Conservation (phyloP, 768 basidiomycete genomes). For the Gyrodon lividus region DNA sequence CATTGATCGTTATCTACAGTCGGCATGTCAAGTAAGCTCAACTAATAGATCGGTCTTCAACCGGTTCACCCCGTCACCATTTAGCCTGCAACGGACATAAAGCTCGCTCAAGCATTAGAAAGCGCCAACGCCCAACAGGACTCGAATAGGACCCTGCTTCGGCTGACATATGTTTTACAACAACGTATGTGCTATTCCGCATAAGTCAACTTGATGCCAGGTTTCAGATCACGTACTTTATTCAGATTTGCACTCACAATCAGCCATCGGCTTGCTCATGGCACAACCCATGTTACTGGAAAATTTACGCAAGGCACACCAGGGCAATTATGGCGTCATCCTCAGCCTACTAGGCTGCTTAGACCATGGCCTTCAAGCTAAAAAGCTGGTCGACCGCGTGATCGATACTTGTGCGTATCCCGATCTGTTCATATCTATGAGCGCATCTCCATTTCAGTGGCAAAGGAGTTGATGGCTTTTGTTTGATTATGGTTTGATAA, state of each 20-base stretch:
- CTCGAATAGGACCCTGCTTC: conserved; percentile 66
- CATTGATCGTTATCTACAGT: conserved; percentile 14
- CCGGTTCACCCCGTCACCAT: conserved; percentile 7
- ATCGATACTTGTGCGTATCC: conserved; percentile 64
- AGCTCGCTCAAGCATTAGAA: conserved; percentile 64
- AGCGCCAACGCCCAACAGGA: conserved; percentile 81
- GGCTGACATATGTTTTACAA: conserved; percentile 81
- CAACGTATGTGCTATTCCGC: conserved; percentile 48
- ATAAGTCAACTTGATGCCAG: not conserved
- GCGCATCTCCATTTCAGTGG: not conserved
- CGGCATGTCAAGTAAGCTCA: conserved; percentile 29
- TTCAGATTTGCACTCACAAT: conserved; percentile 70
- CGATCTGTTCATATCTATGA: not conserved
- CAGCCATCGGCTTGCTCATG: conserved; percentile 83
- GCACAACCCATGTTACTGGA: conserved; percentile 78
- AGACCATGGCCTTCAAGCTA: conserved; percentile 82
- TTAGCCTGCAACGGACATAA: conserved; percentile 50
- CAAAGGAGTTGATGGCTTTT: not conserved
- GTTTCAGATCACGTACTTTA: conserved; percentile 1
- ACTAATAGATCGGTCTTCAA: not conserved
- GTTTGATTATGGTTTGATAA: conserved; percentile 10
- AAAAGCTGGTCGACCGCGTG: conserved; percentile 85
- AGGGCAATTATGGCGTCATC: conserved; percentile 90
- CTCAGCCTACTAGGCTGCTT: conserved; percentile 91
- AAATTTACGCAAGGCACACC: conserved; percentile 83